phyloP scores from a whole-genome alignment of 192 early-diverging fungal species.

The Phlyctochytrium bullatum region DNA sequence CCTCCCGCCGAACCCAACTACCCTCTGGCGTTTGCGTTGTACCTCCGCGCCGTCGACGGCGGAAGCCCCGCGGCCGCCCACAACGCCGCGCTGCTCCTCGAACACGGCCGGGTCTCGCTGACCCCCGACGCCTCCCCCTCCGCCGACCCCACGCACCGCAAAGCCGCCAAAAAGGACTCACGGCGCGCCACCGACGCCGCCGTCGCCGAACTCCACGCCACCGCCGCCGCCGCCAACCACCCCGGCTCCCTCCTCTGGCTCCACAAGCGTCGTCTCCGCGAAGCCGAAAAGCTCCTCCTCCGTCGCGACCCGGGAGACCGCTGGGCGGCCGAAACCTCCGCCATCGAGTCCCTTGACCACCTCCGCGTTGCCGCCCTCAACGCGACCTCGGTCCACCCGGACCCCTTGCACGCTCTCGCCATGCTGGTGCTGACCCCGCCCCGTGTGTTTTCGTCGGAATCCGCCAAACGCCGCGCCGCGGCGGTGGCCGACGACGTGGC shows the following conservation, averaged over 20 bases:
- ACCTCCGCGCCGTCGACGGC: background rate
- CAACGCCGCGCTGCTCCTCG: constrained; percentile 4
- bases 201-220: background rate
- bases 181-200: background rate
- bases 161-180: background rate
- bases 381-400: background rate
- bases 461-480: background rate
- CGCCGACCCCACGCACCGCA: background rate
- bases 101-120: background rate
- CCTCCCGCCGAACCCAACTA: background rate
- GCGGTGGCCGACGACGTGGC: background rate
- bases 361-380: background rate
- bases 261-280: background rate
- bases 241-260: constrained; percentile 5
- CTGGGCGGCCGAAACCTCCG: background rate
- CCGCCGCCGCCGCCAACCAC: background rate
- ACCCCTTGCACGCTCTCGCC: constrained; percentile 1
- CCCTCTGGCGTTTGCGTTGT: background rate
- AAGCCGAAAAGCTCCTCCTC: background rate
- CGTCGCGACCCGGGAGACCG: background rate
- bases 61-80: constrained; percentile 1
- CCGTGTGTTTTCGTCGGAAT: background rate
- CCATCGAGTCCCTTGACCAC: background rate
- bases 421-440: background rate
- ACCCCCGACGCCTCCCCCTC: background rate